Conservation (phyloP, 1,284 basidiomycete species). For the Paramarasmius palmivorus region DNA sequence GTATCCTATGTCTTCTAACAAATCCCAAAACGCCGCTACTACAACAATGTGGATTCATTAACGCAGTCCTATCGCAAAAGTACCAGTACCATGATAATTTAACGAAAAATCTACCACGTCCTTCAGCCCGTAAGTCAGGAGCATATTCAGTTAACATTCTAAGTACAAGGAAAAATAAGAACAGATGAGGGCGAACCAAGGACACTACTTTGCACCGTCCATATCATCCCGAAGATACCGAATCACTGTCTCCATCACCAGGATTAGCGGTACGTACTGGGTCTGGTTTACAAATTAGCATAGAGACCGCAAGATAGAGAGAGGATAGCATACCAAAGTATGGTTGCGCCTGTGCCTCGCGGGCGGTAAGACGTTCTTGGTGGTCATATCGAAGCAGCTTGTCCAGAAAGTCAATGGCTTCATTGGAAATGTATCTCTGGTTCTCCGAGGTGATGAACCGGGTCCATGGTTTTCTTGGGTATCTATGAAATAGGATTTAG, state of each 20-base stretch:
- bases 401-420: constrained; percentile 96
- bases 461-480: constrained; percentile 93
- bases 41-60: too few relatives aligned
- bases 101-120: too few relatives aligned
- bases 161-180: constrained; percentile 23
- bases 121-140: too few relatives aligned
- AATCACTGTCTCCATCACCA: constrained; percentile 70
- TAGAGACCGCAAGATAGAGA: background rate
- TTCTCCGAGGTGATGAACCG: constrained; percentile 94
- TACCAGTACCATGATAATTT: too few relatives aligned
- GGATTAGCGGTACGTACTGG: constrained; percentile 62
- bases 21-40: too few relatives aligned
- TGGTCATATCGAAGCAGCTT: constrained; percentile 96
- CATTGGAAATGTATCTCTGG: constrained; percentile 96
- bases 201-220: constrained; percentile 29
- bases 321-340: constrained; percentile 73
- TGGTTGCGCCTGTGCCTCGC: constrained; percentile 85
- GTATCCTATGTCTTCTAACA: too few relatives aligned
- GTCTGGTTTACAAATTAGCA: constrained; percentile 37
- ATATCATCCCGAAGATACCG: constrained; percentile 50
- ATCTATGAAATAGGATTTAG: constrained; percentile 47
- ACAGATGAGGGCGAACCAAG: constrained; percentile 22
- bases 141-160: constrained; percentile 21
- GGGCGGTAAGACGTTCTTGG: constrained; percentile 93
- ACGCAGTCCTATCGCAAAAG: too few relatives aligned